phyloP scores from a whole-genome alignment of 805 yeast genomes.

The Wilhelminamyces savonicus region DNA sequence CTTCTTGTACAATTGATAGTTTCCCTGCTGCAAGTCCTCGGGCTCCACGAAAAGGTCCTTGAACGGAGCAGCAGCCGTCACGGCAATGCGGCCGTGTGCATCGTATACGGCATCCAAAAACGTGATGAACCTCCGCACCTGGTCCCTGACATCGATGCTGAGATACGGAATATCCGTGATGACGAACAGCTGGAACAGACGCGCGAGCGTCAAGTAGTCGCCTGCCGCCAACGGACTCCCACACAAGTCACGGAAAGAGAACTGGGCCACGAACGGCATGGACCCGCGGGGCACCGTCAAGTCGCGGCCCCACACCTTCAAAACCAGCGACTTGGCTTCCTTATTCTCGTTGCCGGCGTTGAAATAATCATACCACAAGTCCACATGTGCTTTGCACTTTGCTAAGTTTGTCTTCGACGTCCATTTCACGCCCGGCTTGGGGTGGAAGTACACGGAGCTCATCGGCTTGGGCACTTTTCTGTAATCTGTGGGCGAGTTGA shows the following conservation, averaged over 20 bases:
- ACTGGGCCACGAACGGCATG: conserved; percentile 81
- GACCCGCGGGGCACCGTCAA: conserved; percentile 69
- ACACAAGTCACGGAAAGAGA: conserved; percentile 80
- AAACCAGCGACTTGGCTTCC: conserved; percentile 14
- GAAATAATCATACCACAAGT: conserved; percentile 76
- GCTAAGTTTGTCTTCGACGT: conserved; percentile 42
- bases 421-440: conserved; percentile 57
- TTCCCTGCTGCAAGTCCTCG: conserved; percentile 47
- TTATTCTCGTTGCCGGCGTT: conserved; percentile 47
- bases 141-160: conserved; percentile 71
- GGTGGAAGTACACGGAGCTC: conserved; percentile 71
- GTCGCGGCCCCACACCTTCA: conserved; percentile 85
- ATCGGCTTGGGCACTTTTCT: conserved; percentile 81
- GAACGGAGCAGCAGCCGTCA: conserved; percentile 83
- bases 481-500: conserved; percentile 92
- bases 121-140: conserved; percentile 86
- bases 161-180: conserved; percentile 89
- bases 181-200: conserved; percentile 68
- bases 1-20: conserved; percentile 36
- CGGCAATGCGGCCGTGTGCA: conserved; percentile 79
- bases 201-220: conserved; percentile 82
- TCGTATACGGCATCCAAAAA: conserved; percentile 95
- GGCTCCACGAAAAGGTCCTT: conserved; percentile 82
- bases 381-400: conserved; percentile 55
- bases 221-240: conserved; percentile 90